These are phyloP conservation scores for Phytophthora sojae DNA, from an alignment of 352 stramenopile genomes.

Conservation along the genomic window DNA sequence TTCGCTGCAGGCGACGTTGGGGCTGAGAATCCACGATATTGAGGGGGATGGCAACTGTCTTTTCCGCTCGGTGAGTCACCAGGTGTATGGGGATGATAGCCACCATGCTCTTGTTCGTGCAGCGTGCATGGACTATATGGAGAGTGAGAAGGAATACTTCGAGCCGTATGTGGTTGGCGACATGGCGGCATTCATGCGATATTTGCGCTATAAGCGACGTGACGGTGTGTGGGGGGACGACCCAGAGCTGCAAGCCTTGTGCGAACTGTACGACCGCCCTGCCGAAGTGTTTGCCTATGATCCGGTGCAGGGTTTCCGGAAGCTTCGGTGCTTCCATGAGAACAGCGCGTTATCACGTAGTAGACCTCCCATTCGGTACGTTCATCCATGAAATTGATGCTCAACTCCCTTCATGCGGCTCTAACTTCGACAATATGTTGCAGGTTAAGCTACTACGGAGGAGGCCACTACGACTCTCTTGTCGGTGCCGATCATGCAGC, in stretches of 20 bases:
- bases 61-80: constrained; percentile 96
- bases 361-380: constrained; percentile 75
- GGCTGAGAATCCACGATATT: constrained; percentile 70
- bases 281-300: constrained; percentile 93
- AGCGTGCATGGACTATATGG: constrained; percentile 97
- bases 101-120: constrained; percentile 92
- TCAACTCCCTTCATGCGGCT: background rate
- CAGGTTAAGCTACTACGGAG: constrained; percentile 93
- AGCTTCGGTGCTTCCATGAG: constrained; percentile 92
- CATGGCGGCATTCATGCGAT: constrained; percentile 89
- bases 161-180: constrained; percentile 91
- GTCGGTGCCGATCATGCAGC: constrained; percentile 57
- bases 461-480: constrained; percentile 93
- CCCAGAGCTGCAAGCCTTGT: constrained; percentile 96
- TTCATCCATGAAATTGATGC: background rate
- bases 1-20: constrained; percentile 47
- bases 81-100: constrained; percentile 95
- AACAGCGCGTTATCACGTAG: constrained; percentile 60
- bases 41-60: constrained; percentile 98
- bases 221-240: constrained; percentile 96
- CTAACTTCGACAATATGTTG: background rate
- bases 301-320: constrained; percentile 64
- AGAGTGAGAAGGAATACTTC: constrained; percentile 93
- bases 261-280: constrained; percentile 93
- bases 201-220: constrained; percentile 91